Base-by-base conservation (phyloP, 306 rosid genomes). In the Fragaria vesca region DNA sequence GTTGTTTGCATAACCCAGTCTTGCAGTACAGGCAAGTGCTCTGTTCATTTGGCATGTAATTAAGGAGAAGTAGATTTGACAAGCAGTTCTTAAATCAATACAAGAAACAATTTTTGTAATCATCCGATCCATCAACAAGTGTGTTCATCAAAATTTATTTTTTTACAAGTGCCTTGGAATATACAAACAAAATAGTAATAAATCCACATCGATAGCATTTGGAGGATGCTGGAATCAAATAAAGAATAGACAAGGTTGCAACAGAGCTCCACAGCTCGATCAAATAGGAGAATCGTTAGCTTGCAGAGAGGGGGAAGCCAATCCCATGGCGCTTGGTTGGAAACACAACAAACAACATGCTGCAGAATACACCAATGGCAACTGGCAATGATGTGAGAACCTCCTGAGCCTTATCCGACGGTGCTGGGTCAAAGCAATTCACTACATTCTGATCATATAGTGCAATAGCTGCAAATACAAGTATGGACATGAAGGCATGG, bases 281-380 rank as follows among this genome's bases (percentile, higher is more conserved):
- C 16, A 55, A 30, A 60, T 40, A 24, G 38, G 38, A 72, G 45
- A 4, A 2, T 30, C 34, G 48, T 63, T 78, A 93, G 76, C 76
- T 46, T 21, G 85, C 84, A 15, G 97, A 86, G 66, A 91, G 85
- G 12, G 98, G 98, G 82, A 88, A 93, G 6, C 98, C 97, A 77
- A 93, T 89, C 16, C 98, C 97, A 77, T 87, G 97, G 79, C 95
- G 90, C 66, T 82, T 89, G 76, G 87, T 87, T 0, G 98, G 97
- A 48, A 93, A 90, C 32, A 65, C 66, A 69, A 93, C 83, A 76
- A 93, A 89, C 21, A 88, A 24, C 88, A 87, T 32, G 54, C 98
- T 93, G 48, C 97, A 89, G 11, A 88, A 11, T 50, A 86, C 83
- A 0, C 93, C 98, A 78, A 91, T 91, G 52, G 81, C 89, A 71